A percentile compares a stretch with the other conserved stretches of the same genome.
These are phyloP conservation scores for Lumnitzera racemosa DNA, from an alignment of 345 rosid species.

Conservation along the genomic window DNA sequence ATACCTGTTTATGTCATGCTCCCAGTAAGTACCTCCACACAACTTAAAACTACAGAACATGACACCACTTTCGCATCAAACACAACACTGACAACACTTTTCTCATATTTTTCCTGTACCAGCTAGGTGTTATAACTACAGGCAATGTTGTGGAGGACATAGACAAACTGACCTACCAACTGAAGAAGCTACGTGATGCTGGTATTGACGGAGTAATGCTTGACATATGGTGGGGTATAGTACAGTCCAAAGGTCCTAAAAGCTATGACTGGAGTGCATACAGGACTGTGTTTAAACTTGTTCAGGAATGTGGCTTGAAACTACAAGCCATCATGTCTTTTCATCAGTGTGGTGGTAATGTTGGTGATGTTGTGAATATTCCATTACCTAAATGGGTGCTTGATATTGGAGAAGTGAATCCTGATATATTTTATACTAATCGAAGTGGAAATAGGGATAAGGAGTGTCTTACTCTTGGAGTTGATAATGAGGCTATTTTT, in stretches of 20 bases:
- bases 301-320: constrained; percentile 42
- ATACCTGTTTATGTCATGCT: constrained; percentile 82
- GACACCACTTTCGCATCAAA: too few species aligned
- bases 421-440: constrained; percentile 65
- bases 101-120: background rate
- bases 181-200: constrained; percentile 53
- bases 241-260: constrained; percentile 55
- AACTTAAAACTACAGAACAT: background rate
- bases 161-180: constrained; percentile 37
- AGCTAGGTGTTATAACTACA: constrained; percentile 57
- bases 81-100: too few species aligned
- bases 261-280: constrained; percentile 74
- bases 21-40: constrained; percentile 46
- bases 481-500: constrained; percentile 52
- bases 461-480: constrained; percentile 66
- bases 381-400: constrained; percentile 74
- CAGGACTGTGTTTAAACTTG: constrained; percentile 46
- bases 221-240: constrained; percentile 86
- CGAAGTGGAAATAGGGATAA: constrained; percentile 48
- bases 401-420: constrained; percentile 41
- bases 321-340: constrained; percentile 81
- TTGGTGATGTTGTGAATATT: constrained; percentile 68
- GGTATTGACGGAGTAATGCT: constrained; percentile 77
- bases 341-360: constrained; percentile 85
- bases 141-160: constrained; percentile 44